Percentiles rank a stretch among this genome's conserved stretches.
phyloP scores from a whole-genome alignment of 1,284 basidiomycete species.

The Cystobasidium sp. region DNA sequence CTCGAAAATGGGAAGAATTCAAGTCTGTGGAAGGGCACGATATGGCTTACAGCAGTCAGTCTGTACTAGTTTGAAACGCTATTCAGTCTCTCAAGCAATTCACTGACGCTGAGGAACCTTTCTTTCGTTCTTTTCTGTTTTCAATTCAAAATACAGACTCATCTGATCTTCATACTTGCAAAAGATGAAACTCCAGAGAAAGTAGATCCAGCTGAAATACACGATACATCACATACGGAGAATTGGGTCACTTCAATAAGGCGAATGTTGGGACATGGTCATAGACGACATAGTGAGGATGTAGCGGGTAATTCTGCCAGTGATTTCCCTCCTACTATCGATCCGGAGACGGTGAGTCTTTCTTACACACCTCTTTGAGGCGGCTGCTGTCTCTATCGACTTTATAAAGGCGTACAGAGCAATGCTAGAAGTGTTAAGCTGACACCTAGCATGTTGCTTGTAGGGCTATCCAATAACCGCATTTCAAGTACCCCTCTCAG shows the following conservation, averaged over 20 bases:
- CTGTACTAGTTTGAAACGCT: neutral
- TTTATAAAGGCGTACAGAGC: too few species aligned
- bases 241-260: neutral
- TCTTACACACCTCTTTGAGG: too few species aligned
- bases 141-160: neutral
- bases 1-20: neutral
- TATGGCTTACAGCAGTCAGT: conserved; percentile 18
- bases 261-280: conserved; percentile 1
- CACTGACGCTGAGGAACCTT: neutral
- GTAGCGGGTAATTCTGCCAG: neutral
- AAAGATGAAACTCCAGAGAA: neutral
- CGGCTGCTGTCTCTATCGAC: too few species aligned
- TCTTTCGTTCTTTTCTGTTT: neutral
- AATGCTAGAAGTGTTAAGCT: neutral
- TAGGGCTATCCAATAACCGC: conserved; percentile 9
- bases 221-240: neutral
- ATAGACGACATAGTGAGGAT: neutral
- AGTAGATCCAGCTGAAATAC: neutral
- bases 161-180: conserved; percentile 19
- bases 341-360: neutral
- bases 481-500: neutral
- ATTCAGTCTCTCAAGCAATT: too few species aligned
- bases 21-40: conserved; percentile 11
- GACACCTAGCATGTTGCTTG: neutral
- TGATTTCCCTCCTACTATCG: neutral